These are phyloP conservation scores for Suillus subluteus DNA, from an alignment of 768 basidiomycete species.

Conservation along the genomic window DNA sequence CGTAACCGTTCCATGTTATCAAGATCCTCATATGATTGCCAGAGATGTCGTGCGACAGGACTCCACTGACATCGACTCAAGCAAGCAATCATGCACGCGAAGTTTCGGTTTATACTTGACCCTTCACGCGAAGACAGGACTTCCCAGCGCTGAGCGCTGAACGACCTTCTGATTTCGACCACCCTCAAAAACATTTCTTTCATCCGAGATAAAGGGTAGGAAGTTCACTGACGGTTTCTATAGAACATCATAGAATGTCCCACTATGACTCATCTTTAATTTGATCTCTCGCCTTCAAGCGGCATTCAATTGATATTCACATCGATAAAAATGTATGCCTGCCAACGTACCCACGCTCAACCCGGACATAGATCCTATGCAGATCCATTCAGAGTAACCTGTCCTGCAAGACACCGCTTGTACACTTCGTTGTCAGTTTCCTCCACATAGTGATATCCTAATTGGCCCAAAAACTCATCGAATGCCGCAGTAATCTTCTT, in stretches of 20 bases:
- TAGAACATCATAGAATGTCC: neutral
- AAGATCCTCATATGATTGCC: neutral
- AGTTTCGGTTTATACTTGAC: neutral
- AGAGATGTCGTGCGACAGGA: neutral
- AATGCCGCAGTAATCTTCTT: conserved; percentile 67
- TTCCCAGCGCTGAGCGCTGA: neutral
- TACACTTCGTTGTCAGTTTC: conserved; percentile 92
- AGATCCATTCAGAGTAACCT: neutral
- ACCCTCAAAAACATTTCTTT: neutral
- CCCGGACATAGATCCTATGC: neutral
- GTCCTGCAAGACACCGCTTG: conserved; percentile 61
- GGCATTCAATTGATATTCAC: neutral
- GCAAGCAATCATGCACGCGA: neutral
- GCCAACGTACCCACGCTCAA: neutral
- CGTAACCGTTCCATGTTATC: neutral
- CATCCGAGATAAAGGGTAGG: neutral
- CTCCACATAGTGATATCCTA: conserved; percentile 90
- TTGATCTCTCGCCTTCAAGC: neutral
- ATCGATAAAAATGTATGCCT: neutral
- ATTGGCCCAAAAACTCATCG: conserved; percentile 68
- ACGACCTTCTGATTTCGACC: neutral
- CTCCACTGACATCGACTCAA: neutral
- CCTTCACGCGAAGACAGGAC: neutral
- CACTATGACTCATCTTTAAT: neutral
- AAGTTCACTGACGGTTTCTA: neutral